Evolutionary conservation across 2,329 filamentous ascomycete species (phyloP).

Genomic region (Neopestalotiopsis rosae): DNA sequence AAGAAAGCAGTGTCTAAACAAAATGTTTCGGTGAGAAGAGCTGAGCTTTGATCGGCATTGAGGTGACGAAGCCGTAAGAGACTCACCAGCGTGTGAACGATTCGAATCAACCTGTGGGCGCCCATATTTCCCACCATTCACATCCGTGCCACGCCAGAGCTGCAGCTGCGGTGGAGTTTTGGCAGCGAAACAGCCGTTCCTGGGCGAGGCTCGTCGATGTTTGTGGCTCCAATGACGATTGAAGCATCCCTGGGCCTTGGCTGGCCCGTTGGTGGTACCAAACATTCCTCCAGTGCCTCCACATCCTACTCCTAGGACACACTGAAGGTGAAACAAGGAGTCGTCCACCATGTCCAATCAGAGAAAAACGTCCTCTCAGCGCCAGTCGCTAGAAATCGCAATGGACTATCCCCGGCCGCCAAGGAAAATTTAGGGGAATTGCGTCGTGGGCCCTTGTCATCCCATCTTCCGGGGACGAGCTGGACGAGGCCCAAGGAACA

Average conservation of each 20-base stretch:
- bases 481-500: background rate
- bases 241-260: no score
- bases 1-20: background rate
- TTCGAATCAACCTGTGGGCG: background rate
- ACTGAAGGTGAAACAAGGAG: constrained; percentile 13
- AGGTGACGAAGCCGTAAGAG: constrained; percentile 7
- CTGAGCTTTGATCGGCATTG: background rate
- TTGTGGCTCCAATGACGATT: background rate
- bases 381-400: background rate
- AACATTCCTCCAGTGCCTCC: background rate
- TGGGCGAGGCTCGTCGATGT: background rate
- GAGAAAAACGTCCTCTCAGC: background rate
- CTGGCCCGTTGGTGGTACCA: background rate
- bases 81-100: background rate
- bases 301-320: background rate
- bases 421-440: constrained; percentile 10
- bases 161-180: constrained; percentile 2
- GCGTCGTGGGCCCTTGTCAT: constrained; percentile 8
- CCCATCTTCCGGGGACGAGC: constrained; percentile 3
- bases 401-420: background rate
- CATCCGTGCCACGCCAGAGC: background rate
- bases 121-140: constrained; percentile 15
- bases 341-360: background rate
- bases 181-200: background rate
- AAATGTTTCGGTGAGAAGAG: background rate